phyloP scores from a whole-genome alignment of 306 rosid species.

The Rubus idaeus region DNA sequence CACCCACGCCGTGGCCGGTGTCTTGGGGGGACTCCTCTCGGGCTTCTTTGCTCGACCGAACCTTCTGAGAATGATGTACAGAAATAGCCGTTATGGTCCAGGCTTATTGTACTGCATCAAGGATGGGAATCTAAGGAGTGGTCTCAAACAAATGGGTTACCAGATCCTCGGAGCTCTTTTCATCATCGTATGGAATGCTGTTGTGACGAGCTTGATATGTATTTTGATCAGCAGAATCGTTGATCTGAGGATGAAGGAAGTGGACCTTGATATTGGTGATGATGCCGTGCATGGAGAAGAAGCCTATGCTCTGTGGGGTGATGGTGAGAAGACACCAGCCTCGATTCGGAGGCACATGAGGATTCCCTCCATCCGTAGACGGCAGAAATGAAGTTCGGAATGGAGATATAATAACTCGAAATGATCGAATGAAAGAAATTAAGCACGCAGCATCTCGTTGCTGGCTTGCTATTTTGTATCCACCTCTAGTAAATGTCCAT shows the following conservation, averaged over 20 bases:
- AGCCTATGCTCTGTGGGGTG: conserved; percentile 76
- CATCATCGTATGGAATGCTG: conserved; percentile 52
- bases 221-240: conserved; percentile 36
- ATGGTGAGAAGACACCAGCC: conserved; percentile 48
- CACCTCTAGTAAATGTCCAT: background rate
- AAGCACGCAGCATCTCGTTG: conserved; percentile 2
- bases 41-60: conserved; percentile 55
- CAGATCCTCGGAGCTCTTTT: conserved; percentile 59
- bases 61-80: conserved; percentile 48
- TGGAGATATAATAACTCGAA: background rate
- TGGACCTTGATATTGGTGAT: conserved; percentile 65
- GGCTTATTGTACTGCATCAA: conserved; percentile 36
- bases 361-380: conserved; percentile 35
- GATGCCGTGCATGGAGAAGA: conserved; percentile 80
- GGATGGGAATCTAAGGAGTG: background rate
- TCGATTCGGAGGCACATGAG: conserved; percentile 33
- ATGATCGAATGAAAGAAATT: conserved; percentile 3
- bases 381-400: background rate
- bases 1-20: conserved; percentile 73
- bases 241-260: conserved; percentile 65
- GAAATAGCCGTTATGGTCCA: conserved; percentile 11
- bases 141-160: conserved; percentile 44
- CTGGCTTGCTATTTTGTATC: background rate
- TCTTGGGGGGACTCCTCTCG: conserved; percentile 61
- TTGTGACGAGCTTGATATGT: conserved; percentile 60